Evolutionary conservation across 805 yeast species (phyloP).

Genomic region (Ogataea polymorpha): DNA sequence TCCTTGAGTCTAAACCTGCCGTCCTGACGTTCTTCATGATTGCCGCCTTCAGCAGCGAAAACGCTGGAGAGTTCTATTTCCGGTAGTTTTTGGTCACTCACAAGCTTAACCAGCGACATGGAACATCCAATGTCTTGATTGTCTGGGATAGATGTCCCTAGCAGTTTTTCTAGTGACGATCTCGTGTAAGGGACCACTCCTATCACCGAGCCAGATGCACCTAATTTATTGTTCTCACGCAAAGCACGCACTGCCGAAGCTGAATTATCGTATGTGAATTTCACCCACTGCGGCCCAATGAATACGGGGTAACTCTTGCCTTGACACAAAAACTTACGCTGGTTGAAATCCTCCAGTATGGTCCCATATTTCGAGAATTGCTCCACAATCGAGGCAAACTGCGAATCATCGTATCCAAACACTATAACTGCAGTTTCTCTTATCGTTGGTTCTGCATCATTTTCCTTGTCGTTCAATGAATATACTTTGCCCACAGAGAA

Average conservation of each 20-base stretch:
- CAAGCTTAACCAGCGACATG: conserved; percentile 16
- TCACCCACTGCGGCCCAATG: conserved; percentile 89
- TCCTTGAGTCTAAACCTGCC: conserved; percentile 36
- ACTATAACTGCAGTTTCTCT: conserved; percentile 70
- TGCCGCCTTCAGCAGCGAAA: conserved; percentile 13
- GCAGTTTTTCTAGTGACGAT: conserved; percentile 56
- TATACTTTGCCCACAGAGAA: conserved; percentile 11
- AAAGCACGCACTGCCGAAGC: conserved; percentile 79
- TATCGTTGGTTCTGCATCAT: conserved; percentile 20
- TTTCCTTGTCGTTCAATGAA: conserved; percentile 20
- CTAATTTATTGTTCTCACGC: conserved; percentile 73
- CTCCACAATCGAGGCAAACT: conserved; percentile 62
- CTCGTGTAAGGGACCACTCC: conserved; percentile 72
- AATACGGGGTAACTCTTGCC: conserved; percentile 57
- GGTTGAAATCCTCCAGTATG: conserved; percentile 70
- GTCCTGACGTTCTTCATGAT: conserved; percentile 10
- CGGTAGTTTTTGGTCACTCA: conserved; percentile 10
- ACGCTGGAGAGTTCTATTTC: conserved; percentile 14
- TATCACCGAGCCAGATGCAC: conserved; percentile 53
- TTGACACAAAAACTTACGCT: background rate
- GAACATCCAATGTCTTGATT: conserved; percentile 49
- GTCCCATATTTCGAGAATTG: conserved; percentile 79
- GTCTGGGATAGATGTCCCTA: conserved; percentile 40
- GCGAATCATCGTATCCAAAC: conserved; percentile 83
- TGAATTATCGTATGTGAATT: conserved; percentile 74